Base-by-base conservation (phyloP, 139 green algal species). In the Coelastrella sp. region DNA sequence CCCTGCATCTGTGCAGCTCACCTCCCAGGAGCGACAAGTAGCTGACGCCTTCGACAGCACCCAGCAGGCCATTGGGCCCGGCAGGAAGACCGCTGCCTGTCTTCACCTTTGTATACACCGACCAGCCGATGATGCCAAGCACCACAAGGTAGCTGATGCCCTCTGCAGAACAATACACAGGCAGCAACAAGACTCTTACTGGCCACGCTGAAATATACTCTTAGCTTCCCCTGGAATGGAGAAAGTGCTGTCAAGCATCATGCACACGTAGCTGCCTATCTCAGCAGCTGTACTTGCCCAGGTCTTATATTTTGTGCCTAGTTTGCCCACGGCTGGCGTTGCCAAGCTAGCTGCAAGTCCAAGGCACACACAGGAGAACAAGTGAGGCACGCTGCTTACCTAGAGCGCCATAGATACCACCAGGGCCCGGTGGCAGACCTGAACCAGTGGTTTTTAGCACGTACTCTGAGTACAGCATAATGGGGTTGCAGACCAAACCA, bases 31-130 rank as follows among this genome's bases (percentile, higher is more conserved):
- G 75, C 3, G 92, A 92, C 20, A 97, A 86, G 81, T 96, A 97
- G 20, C 83, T 93, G 3, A 96, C 56, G 17, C 95, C 95, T 80
- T 97, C 95, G n/a, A 94, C 95, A 5, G 95, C 96, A 8, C 96
- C 96, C 83, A 98, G 92, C 47, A 98, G 92, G 19, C 95, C 96
- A 16, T 87, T 59, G 4, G 96, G 96, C 0, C 96, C 96, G 6
- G 94, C 92, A 13, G 96, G 96, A 61, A 98, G 92, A 5, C 96
- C 96, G n/a, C 76, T 94, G 81, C 96, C 96, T 10, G 96, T 98
- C 32, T 58, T 54, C 7, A 92, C 90, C 91, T 98, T 98, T 68
- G 95, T 97, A 82, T 93, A 93, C 4, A 94, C 8, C 23, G 22
- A 91, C 94, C 94, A 98, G 19, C 56, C 96, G 6, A 98, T 90